Conservation (phyloP, 768 basidiomycete species). For the Agrocybe praecox region DNA sequence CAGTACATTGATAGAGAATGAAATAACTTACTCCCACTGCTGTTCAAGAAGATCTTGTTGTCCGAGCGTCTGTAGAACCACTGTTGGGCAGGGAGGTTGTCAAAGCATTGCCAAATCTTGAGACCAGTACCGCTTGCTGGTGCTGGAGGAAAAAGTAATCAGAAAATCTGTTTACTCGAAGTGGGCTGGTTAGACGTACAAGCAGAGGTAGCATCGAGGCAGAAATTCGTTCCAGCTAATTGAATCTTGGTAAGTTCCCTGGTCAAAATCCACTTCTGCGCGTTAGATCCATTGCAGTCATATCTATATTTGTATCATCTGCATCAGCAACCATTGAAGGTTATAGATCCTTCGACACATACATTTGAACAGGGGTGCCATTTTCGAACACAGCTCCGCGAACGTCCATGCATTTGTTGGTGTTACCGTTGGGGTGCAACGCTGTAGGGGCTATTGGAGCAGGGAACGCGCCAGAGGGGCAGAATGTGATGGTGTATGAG, state of each 20-base stretch:
- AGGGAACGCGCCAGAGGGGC: slow-evolving; percentile 24
- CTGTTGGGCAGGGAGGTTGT: slow-evolving; percentile 16
- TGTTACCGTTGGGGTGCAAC: slow-evolving; percentile 29
- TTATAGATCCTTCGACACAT: background rate
- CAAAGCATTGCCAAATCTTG: slow-evolving; percentile 19
- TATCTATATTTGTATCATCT: slow-evolving; percentile 21
- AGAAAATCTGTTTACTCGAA: background rate
- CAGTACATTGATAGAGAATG: background rate
- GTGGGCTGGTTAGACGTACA: background rate
- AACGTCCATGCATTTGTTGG: slow-evolving; percentile 34
- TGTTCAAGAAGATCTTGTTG: slow-evolving; percentile 7
- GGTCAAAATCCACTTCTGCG: slow-evolving; percentile 34
- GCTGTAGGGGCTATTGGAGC: slow-evolving; percentile 10
- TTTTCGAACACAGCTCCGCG: slow-evolving; percentile 28
- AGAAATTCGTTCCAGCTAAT: slow-evolving; percentile 28
- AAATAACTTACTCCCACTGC: slow-evolving; percentile 8
- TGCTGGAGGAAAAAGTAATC: background rate
- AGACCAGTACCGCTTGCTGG: slow-evolving; percentile 16
- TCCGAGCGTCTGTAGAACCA: slow-evolving; percentile 14
- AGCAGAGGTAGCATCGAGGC: slow-evolving; percentile 35
- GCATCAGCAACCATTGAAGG: background rate
- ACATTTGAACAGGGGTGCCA: slow-evolving; percentile 38
- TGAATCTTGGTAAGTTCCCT: slow-evolving; percentile 28
- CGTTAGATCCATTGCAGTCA: slow-evolving; percentile 33
- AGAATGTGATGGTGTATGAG: slow-evolving; percentile 25